These are phyloP conservation scores for Alnus rubra DNA, from an alignment of 306 rosid genomes.

Conservation along the genomic window DNA sequence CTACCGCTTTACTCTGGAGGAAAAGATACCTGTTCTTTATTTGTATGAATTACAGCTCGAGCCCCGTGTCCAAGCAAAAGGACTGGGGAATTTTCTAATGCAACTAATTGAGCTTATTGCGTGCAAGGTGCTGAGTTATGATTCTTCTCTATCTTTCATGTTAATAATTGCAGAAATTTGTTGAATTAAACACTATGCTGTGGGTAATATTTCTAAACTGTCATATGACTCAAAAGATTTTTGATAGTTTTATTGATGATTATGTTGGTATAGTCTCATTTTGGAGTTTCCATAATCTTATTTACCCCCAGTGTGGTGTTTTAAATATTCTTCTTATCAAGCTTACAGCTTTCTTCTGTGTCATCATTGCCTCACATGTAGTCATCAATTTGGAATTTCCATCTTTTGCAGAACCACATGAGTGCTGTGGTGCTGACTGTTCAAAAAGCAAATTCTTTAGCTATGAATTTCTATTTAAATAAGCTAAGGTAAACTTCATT, in stretches of 20 bases:
- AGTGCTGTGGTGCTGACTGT: constrained; percentile 88
- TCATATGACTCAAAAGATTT: neutral
- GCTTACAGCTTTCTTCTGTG: constrained; percentile 11
- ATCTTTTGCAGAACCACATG: constrained; percentile 66
- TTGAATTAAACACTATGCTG: neutral
- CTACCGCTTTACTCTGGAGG: constrained; percentile 73
- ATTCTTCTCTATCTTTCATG: constrained; percentile 17
- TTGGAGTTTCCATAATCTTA: neutral
- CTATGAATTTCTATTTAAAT: constrained; percentile 64
- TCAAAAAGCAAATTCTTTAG: constrained; percentile 70
- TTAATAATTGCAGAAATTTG: constrained; percentile 5
- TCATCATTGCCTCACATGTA: constrained; percentile 6
- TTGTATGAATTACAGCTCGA: constrained; percentile 86
- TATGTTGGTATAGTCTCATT: neutral
- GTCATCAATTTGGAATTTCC: constrained; percentile 23
- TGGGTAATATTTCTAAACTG: neutral
- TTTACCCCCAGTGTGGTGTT: neutral
- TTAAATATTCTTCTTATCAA: neutral
- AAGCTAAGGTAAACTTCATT: constrained; percentile 63
- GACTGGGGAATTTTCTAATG: constrained; percentile 79
- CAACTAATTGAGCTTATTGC: constrained; percentile 80
- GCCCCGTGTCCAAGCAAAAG: constrained; percentile 62
- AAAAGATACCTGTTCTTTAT: constrained; percentile 81
- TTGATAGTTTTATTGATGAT: neutral
- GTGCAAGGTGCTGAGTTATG: constrained; percentile 54